Evolutionary conservation across 495 filamentous ascomycete species (phyloP).

Genomic region (Achaetomiella virescens): DNA sequence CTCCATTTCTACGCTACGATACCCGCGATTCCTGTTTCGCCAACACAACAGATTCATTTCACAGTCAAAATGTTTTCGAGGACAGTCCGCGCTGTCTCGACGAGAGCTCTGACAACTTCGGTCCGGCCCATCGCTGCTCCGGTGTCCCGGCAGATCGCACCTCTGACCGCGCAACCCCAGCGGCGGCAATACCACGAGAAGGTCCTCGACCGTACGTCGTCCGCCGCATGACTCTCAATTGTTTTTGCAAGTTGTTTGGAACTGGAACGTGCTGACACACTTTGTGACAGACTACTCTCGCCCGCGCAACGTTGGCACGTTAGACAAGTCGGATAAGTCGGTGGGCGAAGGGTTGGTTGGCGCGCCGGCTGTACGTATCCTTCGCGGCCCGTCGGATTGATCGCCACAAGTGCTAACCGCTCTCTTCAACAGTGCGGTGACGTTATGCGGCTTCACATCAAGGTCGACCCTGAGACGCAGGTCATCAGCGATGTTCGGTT

Average conservation of each 20-base stretch:
- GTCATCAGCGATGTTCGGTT: constrained; percentile 85
- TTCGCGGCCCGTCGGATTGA: constrained; percentile 14
- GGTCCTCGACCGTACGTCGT: constrained; percentile 59
- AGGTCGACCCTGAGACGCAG: constrained; percentile 81
- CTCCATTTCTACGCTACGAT: neutral
- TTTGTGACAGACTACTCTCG: constrained; percentile 65
- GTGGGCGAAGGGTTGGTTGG: constrained; percentile 98
- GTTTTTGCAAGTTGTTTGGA: neutral
- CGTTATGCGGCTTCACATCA: constrained; percentile 98
- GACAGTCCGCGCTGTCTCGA: constrained; percentile 28
- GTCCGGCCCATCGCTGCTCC: constrained; percentile 20
- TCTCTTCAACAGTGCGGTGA: constrained; percentile 57
- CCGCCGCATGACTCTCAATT: neutral
- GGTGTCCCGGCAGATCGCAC: constrained; percentile 34
- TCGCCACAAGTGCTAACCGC: neutral
- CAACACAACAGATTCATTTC: constrained; percentile 2
- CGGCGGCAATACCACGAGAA: constrained; percentile 51
- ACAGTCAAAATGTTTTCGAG: constrained; percentile 31
- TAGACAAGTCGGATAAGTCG: constrained; percentile 75
- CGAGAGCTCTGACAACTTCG: constrained; percentile 21
- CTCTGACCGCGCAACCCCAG: constrained; percentile 34
- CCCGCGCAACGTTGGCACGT: constrained; percentile 89
- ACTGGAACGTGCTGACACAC: neutral
- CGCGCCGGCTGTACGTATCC: constrained; percentile 59
- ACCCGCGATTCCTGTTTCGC: neutral